phyloP scores from a whole-genome alignment of 208 protist genomes.

The Crithidia fasciculata region DNA sequence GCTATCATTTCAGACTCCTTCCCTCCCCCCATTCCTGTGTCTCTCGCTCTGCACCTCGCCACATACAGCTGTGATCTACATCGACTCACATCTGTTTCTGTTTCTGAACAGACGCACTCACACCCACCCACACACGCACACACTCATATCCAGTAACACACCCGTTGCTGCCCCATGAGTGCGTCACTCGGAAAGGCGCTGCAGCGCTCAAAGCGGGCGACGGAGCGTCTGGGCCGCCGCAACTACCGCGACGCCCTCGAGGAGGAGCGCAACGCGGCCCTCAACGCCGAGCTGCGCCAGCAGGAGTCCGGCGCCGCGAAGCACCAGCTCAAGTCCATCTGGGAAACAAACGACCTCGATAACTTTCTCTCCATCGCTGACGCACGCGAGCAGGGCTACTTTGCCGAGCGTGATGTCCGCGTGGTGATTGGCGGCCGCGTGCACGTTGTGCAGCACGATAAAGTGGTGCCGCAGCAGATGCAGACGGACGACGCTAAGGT shows the following conservation, averaged over 20 bases:
- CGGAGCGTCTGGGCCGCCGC: slow-evolving; percentile 40
- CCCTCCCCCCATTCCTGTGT: too few relatives aligned
- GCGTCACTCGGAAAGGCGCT: slow-evolving; percentile 78
- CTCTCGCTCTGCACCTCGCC: too few relatives aligned
- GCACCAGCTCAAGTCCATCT: slow-evolving; percentile 83
- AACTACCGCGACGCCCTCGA: slow-evolving; percentile 57
- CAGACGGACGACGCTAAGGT: slow-evolving; percentile 32
- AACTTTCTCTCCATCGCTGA: slow-evolving; percentile 89
- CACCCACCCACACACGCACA: background rate
- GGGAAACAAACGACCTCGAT: slow-evolving; percentile 88
- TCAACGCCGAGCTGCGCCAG: slow-evolving; percentile 51
- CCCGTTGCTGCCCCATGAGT: slow-evolving; percentile 32
- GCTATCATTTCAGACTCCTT: too few relatives aligned
- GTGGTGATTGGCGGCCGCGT: slow-evolving; percentile 85
- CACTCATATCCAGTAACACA: background rate
- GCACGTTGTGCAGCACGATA: slow-evolving; percentile 77
- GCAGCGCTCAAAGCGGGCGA: slow-evolving; percentile 70
- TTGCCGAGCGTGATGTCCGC: slow-evolving; percentile 77
- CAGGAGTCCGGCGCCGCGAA: slow-evolving; percentile 34
- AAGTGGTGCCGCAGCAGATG: slow-evolving; percentile 52
- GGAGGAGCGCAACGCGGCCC: slow-evolving; percentile 41
- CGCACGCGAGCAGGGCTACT: slow-evolving; percentile 85
- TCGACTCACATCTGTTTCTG: too few relatives aligned
- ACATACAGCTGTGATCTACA: too few relatives aligned
- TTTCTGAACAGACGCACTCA: background rate